A percentile compares a stretch with the other conserved stretches of the same genome.
Conservation (phyloP, 208 protist species). For the Trypanosoma congolense region DNA sequence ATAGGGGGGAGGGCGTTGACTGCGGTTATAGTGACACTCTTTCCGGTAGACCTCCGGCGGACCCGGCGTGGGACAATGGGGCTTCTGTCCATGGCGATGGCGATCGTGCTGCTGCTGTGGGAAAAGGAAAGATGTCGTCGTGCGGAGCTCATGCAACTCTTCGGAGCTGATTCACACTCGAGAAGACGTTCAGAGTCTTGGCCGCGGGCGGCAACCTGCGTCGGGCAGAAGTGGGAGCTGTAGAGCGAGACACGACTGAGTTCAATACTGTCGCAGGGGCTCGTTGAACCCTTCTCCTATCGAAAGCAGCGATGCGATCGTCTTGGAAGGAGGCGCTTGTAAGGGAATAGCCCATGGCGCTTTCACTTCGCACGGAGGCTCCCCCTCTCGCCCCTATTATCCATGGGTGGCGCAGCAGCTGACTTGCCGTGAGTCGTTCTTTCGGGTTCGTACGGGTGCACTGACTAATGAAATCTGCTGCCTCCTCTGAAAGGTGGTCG, state of each 20-base stretch:
- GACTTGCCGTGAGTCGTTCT: conserved; percentile 51
- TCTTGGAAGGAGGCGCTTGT: neutral
- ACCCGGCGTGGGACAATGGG: neutral
- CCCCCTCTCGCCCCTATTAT: conserved; percentile 9
- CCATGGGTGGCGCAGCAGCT: conserved; percentile 76
- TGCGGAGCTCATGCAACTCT: neutral
- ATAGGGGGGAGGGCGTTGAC: no score
- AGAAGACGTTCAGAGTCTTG: neutral
- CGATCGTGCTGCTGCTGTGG: neutral
- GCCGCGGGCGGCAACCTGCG: neutral
- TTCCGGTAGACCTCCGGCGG: neutral
- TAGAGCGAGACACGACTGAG: neutral
- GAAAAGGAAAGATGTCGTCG: neutral
- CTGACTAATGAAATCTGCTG: conserved; percentile 69
- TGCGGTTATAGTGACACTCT: no score
- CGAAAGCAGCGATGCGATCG: neutral
- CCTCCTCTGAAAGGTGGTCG: conserved; percentile 41
- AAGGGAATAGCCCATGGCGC: conserved; percentile 1
- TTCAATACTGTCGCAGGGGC: neutral
- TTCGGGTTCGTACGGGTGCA: conserved; percentile 64
- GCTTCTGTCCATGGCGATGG: neutral
- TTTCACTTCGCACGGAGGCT: neutral
- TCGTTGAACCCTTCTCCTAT: neutral
- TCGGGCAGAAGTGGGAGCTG: neutral
- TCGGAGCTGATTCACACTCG: neutral